phyloP scores from a whole-genome alignment of 345 rosid genomes.

The Citrus australasica region DNA sequence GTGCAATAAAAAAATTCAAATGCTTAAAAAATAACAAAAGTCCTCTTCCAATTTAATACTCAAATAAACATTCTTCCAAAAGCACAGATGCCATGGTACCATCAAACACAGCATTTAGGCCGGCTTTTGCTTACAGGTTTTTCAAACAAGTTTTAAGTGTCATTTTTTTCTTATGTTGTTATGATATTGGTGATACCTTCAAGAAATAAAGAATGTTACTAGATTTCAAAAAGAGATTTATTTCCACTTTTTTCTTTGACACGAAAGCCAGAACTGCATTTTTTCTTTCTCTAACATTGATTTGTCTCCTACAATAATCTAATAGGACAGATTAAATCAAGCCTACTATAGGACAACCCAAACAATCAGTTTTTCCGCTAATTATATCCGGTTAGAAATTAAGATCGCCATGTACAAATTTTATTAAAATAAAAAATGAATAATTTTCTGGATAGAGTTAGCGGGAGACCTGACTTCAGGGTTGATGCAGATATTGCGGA shows the following conservation, averaged over 20 bases:
- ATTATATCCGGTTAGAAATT: not conserved
- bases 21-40: too few species aligned
- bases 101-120: not conserved
- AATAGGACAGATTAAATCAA: too few species aligned
- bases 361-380: not conserved
- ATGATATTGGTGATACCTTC: too few species aligned
- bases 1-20: not conserved
- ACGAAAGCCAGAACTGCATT: too few species aligned
- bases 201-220: fast-evolving
- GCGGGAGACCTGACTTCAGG: constrained; percentile 88
- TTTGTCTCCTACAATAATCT: too few species aligned
- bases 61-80: not conserved
- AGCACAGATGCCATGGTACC: not conserved
- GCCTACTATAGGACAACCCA: too few species aligned
- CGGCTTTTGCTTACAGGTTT: not conserved
- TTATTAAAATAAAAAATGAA: not conserved
- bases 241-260: too few species aligned
- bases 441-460: not conserved
- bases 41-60: too few species aligned
- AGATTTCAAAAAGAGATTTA: too few species aligned
- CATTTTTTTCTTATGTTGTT: too few species aligned
- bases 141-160: not conserved
- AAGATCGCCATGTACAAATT: not conserved
- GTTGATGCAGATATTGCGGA: constrained; percentile 81
- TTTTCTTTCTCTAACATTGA: too few species aligned